Evolutionary conservation across 2,329 filamentous ascomycete species (phyloP).

Genomic region (Colletotrichum aenigma): DNA sequence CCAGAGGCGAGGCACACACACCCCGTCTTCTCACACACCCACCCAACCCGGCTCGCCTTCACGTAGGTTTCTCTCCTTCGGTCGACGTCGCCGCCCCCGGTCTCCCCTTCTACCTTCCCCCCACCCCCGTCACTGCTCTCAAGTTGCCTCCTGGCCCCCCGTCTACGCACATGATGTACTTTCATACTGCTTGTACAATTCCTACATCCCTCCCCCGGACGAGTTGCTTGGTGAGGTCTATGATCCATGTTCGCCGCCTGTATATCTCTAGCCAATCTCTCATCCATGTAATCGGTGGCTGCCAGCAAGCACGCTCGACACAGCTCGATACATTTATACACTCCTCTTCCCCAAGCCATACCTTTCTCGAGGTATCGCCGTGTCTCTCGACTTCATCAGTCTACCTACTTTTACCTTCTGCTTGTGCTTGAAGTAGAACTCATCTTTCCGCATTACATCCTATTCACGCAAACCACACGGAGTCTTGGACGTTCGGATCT

Average conservation of each 20-base stretch:
- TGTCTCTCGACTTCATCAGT: slow-evolving; percentile 12
- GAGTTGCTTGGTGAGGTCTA: slow-evolving; percentile 8
- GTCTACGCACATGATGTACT: slow-evolving; percentile 18
- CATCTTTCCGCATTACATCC: background rate
- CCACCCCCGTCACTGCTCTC: background rate
- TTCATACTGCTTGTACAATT: slow-evolving; percentile 9
- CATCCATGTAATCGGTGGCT: slow-evolving; percentile 21
- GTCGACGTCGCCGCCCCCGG: slow-evolving; percentile 20
- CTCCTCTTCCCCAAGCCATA: slow-evolving; percentile 19
- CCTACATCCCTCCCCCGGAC: slow-evolving; percentile 14
- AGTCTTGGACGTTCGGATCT: background rate
- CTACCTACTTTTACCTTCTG: background rate
- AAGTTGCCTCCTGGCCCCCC: slow-evolving; percentile 17
- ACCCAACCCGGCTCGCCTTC: slow-evolving; percentile 14
- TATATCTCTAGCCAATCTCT: slow-evolving; percentile 23
- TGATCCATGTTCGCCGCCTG: slow-evolving; percentile 18
- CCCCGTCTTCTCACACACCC: slow-evolving; percentile 11
- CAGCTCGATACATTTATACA: slow-evolving; percentile 21
- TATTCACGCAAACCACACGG: background rate
- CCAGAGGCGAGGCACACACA: slow-evolving; percentile 14
- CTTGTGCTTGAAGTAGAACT: background rate
- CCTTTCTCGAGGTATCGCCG: background rate
- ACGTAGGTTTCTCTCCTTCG: slow-evolving; percentile 21
- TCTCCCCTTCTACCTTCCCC: background rate
- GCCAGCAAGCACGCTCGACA: slow-evolving; percentile 10